A percentile compares a stretch with the other conserved stretches of the same genome.
Evolutionary conservation across 2,329 filamentous ascomycete species (phyloP).

Genomic region (Diaporthe nobilis): DNA sequence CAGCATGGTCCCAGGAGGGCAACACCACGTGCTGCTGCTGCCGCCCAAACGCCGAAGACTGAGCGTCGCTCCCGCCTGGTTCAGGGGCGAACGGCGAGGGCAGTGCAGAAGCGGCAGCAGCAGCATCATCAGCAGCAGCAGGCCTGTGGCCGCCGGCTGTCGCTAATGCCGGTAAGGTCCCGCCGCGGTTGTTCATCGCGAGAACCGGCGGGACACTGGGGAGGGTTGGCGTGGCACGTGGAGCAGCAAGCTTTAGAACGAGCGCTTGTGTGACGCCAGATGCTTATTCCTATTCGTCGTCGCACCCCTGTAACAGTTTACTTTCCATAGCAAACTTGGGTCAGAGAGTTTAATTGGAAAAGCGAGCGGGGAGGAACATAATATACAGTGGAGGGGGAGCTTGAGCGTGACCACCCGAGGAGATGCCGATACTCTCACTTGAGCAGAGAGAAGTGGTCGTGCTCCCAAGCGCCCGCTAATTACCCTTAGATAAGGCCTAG

Average conservation of each 20-base stretch:
- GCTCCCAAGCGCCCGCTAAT: background rate
- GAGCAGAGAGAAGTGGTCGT: background rate
- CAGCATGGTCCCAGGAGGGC: background rate
- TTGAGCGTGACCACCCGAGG: background rate
- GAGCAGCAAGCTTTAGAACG: constrained; percentile 3
- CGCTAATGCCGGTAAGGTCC: constrained; percentile 11
- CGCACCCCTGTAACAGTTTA: background rate
- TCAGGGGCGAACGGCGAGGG: background rate
- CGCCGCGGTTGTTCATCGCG: constrained; percentile 17
- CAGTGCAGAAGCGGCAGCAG: constrained; percentile 16
- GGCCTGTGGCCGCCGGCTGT: constrained; percentile 35
- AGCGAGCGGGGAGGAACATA: background rate
- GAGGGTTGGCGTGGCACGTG: constrained; percentile 7
- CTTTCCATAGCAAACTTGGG: background rate
- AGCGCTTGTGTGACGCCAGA: constrained; percentile 8
- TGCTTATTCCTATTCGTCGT: background rate
- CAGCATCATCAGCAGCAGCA: background rate
- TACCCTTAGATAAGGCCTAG: background rate
- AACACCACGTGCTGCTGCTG: background rate
- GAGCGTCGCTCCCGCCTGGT: background rate
- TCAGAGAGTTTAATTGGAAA: background rate
- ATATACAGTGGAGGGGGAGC: too few species aligned
- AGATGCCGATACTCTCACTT: background rate
- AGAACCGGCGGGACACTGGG: background rate
- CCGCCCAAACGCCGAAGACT: background rate